phyloP scores from a whole-genome alignment of 768 basidiomycete species.

The Panellus pusillus region DNA sequence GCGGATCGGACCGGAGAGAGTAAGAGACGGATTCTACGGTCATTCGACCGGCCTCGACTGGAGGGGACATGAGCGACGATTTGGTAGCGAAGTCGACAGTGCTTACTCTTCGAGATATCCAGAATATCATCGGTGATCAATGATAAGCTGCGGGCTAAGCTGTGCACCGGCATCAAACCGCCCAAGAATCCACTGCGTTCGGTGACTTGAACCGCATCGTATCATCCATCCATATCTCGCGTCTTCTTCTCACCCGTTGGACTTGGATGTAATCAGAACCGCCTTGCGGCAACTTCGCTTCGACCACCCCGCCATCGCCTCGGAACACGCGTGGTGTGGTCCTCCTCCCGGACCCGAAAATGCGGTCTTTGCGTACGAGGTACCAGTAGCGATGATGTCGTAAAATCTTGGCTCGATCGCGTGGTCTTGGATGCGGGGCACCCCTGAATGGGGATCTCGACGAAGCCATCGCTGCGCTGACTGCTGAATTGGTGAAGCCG shows the following conservation, averaged over 20 bases:
- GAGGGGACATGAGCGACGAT: too few species aligned
- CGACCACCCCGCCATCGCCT: not conserved
- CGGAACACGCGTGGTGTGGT: not conserved
- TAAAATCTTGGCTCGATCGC: not conserved
- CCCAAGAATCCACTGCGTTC: not conserved
- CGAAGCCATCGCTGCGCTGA: too few species aligned
- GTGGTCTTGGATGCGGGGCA: not conserved
- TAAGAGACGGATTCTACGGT: too few species aligned
- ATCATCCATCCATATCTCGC: not conserved
- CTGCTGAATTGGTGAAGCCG: too few species aligned
- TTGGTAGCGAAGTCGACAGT: too few species aligned
- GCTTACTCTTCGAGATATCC: too few species aligned
- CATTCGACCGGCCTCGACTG: too few species aligned
- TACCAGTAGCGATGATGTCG: not conserved
- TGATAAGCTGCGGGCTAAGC: too few species aligned
- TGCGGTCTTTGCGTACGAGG: not conserved
- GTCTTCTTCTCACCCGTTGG: not conserved
- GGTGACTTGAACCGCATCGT: not conserved
- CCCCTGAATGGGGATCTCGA: not conserved
- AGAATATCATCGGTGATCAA: too few species aligned
- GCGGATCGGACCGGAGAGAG: slow-evolving; percentile 68
- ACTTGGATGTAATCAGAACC: not conserved
- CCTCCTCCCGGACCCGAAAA: not conserved
- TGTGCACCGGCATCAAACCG: not conserved
- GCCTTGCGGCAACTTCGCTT: not conserved